Evolutionary conservation across 2,329 filamentous ascomycete genomes (phyloP).

Genomic region (Sporothrix phasma): DNA sequence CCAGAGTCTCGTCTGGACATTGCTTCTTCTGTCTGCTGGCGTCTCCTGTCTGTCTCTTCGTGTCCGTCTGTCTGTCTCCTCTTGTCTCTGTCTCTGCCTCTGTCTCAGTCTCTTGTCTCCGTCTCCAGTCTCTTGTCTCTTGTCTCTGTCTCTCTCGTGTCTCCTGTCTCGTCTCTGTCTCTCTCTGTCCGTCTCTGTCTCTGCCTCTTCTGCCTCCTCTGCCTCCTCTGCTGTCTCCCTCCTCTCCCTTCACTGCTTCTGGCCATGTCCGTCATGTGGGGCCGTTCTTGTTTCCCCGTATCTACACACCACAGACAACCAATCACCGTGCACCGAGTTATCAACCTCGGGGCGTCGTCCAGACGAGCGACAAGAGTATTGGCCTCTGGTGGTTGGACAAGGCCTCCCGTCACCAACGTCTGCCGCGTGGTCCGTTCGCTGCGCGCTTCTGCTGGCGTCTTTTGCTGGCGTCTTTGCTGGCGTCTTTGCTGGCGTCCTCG

Average conservation of each 20-base stretch:
- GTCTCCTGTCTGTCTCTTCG: no score
- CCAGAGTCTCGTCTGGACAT: no score
- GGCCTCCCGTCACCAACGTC: no score
- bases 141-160: neutral
- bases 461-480: no score
- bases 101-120: no score
- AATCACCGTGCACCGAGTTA: conserved; percentile 13
- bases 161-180: neutral
- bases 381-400: neutral
- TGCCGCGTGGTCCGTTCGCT: no score
- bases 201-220: neutral
- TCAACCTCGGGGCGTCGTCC: conserved; percentile 4
- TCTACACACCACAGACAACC: neutral
- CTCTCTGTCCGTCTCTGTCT: neutral
- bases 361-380: neutral
- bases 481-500: no score
- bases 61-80: no score
- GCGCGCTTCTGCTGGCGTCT: no score
- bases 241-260: neutral
- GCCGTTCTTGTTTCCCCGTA: neutral
- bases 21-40: no score
- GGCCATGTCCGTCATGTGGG: neutral
- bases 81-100: no score
- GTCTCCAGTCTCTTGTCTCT: no score
- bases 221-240: neutral